Conservation (phyloP, 2,329 filamentous ascomycete species). For the Trichoderma sp. region DNA sequence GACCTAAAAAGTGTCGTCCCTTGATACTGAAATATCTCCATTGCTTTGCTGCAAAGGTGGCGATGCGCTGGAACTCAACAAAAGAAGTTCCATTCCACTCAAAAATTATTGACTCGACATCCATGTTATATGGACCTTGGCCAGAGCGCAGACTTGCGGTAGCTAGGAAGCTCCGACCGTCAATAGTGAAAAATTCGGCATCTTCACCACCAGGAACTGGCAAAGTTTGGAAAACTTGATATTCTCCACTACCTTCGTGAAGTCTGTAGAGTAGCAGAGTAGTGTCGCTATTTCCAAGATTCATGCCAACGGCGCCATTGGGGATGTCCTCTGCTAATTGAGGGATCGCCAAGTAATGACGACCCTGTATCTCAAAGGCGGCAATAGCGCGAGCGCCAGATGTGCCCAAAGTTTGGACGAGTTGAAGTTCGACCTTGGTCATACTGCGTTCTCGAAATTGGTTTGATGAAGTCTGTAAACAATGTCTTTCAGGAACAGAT, state of each 20-base stretch:
- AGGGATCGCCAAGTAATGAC: background rate
- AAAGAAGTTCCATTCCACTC: background rate
- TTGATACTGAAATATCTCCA: background rate
- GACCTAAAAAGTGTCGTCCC: background rate
- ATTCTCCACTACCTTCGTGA: background rate
- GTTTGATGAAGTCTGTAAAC: background rate
- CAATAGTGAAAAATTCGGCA: background rate
- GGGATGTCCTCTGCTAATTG: background rate
- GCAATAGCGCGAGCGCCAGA: background rate
- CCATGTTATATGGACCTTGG: background rate
- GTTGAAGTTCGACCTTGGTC: background rate
- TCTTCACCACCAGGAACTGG: background rate
- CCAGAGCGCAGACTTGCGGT: background rate
- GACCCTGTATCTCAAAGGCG: background rate
- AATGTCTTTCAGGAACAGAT: background rate
- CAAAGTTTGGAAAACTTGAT: background rate
- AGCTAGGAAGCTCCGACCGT: background rate
- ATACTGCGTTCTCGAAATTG: background rate
- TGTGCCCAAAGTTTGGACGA: background rate
- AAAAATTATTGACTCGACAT: background rate
- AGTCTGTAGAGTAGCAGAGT: background rate
- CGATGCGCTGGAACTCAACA: background rate
- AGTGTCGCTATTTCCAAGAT: background rate
- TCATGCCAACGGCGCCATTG: background rate
- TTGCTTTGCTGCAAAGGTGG: background rate